phyloP scores from a whole-genome alignment of 2,329 filamentous ascomycete species.

The Botrytis elliptica region DNA sequence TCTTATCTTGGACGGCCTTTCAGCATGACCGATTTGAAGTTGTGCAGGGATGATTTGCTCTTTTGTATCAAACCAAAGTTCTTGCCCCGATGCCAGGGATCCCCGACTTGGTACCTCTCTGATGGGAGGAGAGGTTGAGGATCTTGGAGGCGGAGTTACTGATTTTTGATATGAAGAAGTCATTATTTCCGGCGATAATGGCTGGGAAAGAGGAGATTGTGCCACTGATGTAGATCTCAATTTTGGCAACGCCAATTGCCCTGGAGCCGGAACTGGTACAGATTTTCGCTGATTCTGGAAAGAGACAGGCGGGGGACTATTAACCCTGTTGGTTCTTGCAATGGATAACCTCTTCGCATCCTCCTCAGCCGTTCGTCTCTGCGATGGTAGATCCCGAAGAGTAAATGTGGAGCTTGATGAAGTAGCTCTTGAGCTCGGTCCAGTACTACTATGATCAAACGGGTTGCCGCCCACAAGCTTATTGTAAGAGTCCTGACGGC shows the following conservation, averaged over 20 bases:
- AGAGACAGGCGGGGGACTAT: constrained; percentile 20
- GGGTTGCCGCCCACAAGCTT: constrained; percentile 9
- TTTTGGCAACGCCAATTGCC: background rate
- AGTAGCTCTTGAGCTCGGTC: constrained; percentile 5
- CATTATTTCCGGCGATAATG: background rate
- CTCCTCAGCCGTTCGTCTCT: constrained; percentile 12
- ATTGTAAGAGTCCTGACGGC: constrained; percentile 12
- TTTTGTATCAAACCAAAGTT: constrained; percentile 11
- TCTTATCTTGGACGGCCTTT: background rate
- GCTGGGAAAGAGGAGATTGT: background rate
- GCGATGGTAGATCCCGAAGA: constrained; percentile 22
- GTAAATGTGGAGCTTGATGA: constrained; percentile 19
- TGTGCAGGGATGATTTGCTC: background rate
- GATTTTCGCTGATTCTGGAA: constrained; percentile 26
- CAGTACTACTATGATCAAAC: constrained; percentile 7
- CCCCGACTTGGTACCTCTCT: constrained; percentile 6
- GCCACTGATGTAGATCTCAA: background rate
- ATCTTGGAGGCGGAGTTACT: background rate
- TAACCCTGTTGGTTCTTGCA: constrained; percentile 15
- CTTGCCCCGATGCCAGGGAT: background rate
- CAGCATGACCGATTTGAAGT: background rate
- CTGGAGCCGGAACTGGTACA: background rate
- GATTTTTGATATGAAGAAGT: background rate
- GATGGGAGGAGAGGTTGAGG: background rate
- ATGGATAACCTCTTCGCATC: constrained; percentile 18